phyloP scores from a whole-genome alignment of 352 stramenopile species.

The Phytophthora podocarpi region DNA sequence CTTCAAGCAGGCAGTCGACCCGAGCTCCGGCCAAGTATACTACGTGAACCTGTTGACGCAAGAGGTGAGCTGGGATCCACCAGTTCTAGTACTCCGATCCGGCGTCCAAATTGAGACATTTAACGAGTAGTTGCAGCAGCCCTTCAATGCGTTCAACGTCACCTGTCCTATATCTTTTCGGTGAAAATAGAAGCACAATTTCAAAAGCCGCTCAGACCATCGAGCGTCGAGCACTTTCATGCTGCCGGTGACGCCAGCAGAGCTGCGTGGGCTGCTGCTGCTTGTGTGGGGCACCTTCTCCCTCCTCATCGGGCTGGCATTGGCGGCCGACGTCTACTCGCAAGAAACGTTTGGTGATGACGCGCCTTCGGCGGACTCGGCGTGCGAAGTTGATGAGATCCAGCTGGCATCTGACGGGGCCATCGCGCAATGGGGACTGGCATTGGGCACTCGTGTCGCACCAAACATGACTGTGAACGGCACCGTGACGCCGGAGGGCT shows the following conservation, averaged over 20 bases:
- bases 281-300: slow-evolving; percentile 14
- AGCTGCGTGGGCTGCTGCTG: not conserved
- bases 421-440: slow-evolving; percentile 51
- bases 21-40: slow-evolving; percentile 56
- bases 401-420: slow-evolving; percentile 69
- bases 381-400: slow-evolving; percentile 70
- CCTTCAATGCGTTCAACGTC: slow-evolving; percentile 1
- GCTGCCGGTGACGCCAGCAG: not conserved
- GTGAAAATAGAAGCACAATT: slow-evolving; percentile 15
- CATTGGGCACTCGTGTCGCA: slow-evolving; percentile 56
- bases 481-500: slow-evolving; percentile 50
- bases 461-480: slow-evolving; percentile 76
- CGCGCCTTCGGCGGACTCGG: slow-evolving; percentile 10
- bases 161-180: slow-evolving; percentile 5
- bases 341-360: slow-evolving; percentile 9
- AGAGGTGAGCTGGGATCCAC: slow-evolving; percentile 66
- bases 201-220: too few relatives aligned
- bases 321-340: slow-evolving; percentile 11
- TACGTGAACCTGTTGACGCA: slow-evolving; percentile 77
- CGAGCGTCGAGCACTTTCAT: slow-evolving; percentile 8
- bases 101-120: slow-evolving; percentile 38
- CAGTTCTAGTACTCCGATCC: slow-evolving; percentile 34
- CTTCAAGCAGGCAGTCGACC: slow-evolving; percentile 69
- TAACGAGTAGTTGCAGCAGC: slow-evolving; percentile 1
- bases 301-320: not conserved